A percentile compares a stretch with the other conserved stretches of the same genome.
Evolutionary conservation across 495 filamentous ascomycete genomes (phyloP).

Genomic region (Xeromyces bisporus): DNA sequence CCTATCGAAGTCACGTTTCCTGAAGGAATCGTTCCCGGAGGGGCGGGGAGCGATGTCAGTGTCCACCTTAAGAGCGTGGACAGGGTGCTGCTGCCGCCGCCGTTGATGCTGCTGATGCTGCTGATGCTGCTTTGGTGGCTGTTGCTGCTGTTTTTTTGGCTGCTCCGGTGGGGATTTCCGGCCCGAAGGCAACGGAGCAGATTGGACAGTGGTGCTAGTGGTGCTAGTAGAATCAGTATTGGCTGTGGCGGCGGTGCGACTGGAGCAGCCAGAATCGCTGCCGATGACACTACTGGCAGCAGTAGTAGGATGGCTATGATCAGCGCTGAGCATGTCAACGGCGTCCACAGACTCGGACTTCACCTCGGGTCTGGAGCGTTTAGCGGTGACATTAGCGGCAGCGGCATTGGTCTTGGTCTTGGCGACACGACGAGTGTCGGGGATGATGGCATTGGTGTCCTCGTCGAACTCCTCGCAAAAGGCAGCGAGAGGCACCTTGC

Average conservation of each 20-base stretch:
- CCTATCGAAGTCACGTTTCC: slow-evolving; percentile 14
- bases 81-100: no score
- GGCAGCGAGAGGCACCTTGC: slow-evolving; percentile 26
- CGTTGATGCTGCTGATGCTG: no score
- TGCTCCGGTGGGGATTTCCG: slow-evolving; percentile 27
- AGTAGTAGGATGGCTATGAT: no score
- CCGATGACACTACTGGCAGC: no score
- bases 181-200: slow-evolving; percentile 31
- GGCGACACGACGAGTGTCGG: slow-evolving; percentile 34
- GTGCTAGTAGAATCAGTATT: no score
- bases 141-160: no score
- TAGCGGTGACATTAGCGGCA: slow-evolving; percentile 36
- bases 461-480: slow-evolving; percentile 42
- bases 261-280: slow-evolving; percentile 51
- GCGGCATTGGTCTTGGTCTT: no score
- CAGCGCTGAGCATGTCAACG: slow-evolving; percentile 25
- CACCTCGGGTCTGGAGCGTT: slow-evolving; percentile 33
- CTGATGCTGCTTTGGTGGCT: no score
- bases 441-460: slow-evolving; percentile 27
- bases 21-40: no score
- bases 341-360: no score
- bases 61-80: slow-evolving; percentile 24
- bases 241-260: slow-evolving; percentile 40
- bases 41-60: no score
- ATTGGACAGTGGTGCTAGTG: no score